A percentile compares a stretch with the other conserved stretches of the same genome.
Evolutionary conservation across 2,329 filamentous ascomycete genomes (phyloP).

Genomic region (Fusarium anguioides): DNA sequence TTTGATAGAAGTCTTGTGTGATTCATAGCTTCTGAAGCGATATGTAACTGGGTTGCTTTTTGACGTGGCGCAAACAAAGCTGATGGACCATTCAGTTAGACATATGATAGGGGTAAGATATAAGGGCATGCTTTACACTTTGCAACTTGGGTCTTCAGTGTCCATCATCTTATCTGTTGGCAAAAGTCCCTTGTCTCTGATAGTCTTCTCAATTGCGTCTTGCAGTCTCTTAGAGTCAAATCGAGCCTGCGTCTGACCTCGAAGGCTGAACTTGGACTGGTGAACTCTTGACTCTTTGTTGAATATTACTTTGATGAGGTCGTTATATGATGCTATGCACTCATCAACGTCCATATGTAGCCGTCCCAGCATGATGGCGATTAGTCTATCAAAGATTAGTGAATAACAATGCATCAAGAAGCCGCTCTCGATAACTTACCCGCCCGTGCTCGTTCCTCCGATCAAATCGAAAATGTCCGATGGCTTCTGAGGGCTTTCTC

Average conservation of each 20-base stretch:
- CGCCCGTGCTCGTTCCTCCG: constrained; percentile 6
- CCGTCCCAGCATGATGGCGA: constrained; percentile 4
- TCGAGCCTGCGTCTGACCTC: background rate
- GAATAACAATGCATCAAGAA: background rate
- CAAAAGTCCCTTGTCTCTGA: background rate
- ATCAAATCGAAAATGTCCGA: constrained; percentile 9
- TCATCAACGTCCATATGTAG: background rate
- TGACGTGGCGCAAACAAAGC: background rate
- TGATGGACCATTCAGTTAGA: background rate
- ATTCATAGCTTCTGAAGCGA: background rate
- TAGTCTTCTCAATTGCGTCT: background rate
- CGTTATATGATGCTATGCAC: background rate
- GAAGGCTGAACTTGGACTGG: background rate
- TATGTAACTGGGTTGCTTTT: background rate
- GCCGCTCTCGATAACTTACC: background rate
- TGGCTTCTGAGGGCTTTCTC: background rate
- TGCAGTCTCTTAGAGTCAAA: background rate
- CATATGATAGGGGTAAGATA: no score
- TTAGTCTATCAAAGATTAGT: background rate
- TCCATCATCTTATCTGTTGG: background rate
- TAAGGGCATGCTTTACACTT: background rate
- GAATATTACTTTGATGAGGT: background rate
- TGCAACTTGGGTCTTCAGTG: background rate
- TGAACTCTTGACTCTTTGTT: background rate
- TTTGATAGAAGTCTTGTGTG: rapidly evolving